These are phyloP conservation scores for Agapanthus africanus DNA, from an alignment of 106 monocot species.

Conservation along the genomic window DNA sequence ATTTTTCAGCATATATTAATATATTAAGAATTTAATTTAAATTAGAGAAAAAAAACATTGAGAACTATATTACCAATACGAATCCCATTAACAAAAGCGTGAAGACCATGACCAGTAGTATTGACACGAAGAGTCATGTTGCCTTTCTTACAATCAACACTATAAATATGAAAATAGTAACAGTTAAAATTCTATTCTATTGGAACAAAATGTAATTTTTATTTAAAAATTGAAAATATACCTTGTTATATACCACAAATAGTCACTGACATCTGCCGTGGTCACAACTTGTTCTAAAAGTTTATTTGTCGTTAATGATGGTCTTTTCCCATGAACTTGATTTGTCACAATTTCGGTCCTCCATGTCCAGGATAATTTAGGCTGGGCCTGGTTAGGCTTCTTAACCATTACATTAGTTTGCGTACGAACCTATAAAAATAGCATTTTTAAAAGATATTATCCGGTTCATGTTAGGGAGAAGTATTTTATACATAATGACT, in stretches of 20 bases:
- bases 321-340: not conserved
- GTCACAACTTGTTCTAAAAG: constrained; percentile 47
- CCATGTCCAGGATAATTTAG: constrained; percentile 52
- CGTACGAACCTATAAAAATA: constrained; percentile 23
- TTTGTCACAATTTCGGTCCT: constrained; percentile 24
- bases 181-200: not conserved
- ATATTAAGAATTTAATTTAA: not conserved
- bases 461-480: too few species aligned
- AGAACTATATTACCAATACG: constrained; percentile 39
- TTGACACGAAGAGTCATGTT: constrained; percentile 38
- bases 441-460: not conserved
- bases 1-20: not conserved
- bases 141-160: constrained; percentile 13
- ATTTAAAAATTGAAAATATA: constrained; percentile 12
- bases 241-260: constrained; percentile 86
- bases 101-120: constrained; percentile 47
- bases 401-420: constrained; percentile 53
- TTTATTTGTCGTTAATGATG: constrained; percentile 11
- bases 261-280: constrained; percentile 55
- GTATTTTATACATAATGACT: too few species aligned
- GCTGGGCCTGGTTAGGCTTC: constrained; percentile 24
- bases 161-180: not conserved
- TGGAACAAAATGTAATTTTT: not conserved
- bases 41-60: not conserved
- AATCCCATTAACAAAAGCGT: constrained; percentile 56